Evolutionary conservation across 805 yeast genomes (phyloP), one percentile per base, ranked within the genome.

Genomic region (Candida nitratophila): DNA sequence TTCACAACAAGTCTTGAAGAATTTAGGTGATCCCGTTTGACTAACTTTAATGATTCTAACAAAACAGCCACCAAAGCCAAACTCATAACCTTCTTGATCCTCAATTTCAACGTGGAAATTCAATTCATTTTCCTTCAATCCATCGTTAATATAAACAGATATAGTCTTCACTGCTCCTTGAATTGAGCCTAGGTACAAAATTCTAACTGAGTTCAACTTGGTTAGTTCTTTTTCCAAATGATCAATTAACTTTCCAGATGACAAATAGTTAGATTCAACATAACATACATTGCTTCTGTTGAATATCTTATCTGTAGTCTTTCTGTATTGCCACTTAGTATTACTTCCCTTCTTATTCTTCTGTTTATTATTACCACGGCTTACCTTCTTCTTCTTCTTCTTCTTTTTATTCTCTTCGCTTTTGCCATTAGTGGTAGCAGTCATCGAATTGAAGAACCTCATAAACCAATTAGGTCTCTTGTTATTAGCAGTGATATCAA

Each of bases 61-160:
- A 27, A 55, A 56, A 43, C 65, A 60, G 3, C 66, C 66, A 4
- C 61, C 55, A 41, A 62, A 62, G 15, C 65, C 66, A 46, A 47
- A 60, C 36, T 60, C 63, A 14, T 47, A 43, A 3, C 64, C 65
- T 16, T 58, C 55, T 26, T 54, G 57, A 32, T 54, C 58, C 30
- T 54, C 55, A 7, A 51, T 39, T 24, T 57, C 61, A 24, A 56
- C 40, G 11, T 49, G 44, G 24, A 61, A 47, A 5, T 22, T 40
- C n/a, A 51, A 40, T 2, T 44, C 43, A 19, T 24, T 46, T 22
- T 43, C 44, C n/a, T 30, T 39, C 5, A 44, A 31, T 12, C 46
- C 49, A 29, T 39, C 41, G 20, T 39, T 39, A 14, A 39, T 29
- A 6, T 11, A 29, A 4, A 39, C 16, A 4, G 34, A 20, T 11